Evolutionary conservation across 345 rosid genomes (phyloP).

Genomic region (Ceriops tagal): DNA sequence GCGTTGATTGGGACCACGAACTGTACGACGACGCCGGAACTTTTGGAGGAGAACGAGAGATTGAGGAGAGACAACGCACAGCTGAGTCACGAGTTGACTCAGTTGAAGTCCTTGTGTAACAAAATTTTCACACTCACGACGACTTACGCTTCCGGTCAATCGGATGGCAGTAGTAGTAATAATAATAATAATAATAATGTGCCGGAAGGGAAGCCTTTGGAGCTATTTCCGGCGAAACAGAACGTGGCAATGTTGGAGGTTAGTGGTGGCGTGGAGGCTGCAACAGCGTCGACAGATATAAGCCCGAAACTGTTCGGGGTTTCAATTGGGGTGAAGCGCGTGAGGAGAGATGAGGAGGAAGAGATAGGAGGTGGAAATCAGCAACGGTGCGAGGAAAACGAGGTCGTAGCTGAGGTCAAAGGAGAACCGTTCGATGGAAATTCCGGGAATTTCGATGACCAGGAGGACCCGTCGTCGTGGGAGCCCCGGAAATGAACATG

Average conservation of each 20-base stretch:
- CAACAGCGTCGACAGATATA: conserved; percentile 5
- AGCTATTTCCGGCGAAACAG: conserved; percentile 13
- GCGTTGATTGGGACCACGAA: conserved; percentile 43
- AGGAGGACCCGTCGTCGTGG: conserved; percentile 46
- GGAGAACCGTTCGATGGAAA: conserved; percentile 52
- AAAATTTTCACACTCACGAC: conserved; percentile 31
- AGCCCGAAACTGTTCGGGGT: conserved; percentile 20
- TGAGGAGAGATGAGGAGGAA: neutral
- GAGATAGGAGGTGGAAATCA: neutral
- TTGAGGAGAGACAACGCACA: conserved; percentile 36
- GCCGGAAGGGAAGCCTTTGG: conserved; percentile 9
- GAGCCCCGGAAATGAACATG: conserved; percentile 52
- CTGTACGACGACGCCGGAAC: conserved; percentile 32
- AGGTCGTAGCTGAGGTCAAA: conserved; percentile 42
- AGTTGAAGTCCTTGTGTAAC: conserved; percentile 33
- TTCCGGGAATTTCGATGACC: conserved; percentile 27
- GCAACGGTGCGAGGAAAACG: conserved; percentile 17
- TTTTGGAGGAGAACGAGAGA: conserved; percentile 42
- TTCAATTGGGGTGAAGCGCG: conserved; percentile 21
- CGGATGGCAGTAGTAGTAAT: neutral
- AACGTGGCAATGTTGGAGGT: conserved; percentile 4
- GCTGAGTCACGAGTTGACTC: conserved; percentile 28
- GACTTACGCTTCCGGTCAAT: conserved; percentile 13
- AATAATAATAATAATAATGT: conserved; percentile 8
- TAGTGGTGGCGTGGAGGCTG: conserved; percentile 15